These are phyloP conservation scores for Lodderomyces elongisporus DNA, from an alignment of 1,139 yeast genomes.

Conservation along the genomic window DNA sequence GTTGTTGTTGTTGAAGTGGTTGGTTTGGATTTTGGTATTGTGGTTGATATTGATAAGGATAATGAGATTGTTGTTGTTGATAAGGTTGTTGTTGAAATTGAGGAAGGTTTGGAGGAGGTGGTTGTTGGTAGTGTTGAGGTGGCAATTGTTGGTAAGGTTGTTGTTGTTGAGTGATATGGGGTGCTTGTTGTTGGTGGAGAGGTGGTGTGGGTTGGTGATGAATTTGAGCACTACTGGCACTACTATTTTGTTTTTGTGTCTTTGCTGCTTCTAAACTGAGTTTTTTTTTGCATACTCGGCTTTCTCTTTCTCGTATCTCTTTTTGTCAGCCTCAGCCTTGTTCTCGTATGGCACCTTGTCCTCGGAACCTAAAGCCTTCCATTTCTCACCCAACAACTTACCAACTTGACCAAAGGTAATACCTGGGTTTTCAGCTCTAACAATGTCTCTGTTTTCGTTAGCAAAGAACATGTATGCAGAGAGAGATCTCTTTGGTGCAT, in stretches of 20 bases:
- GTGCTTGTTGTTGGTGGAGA: slow-evolving; percentile 2
- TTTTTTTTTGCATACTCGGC: slow-evolving; percentile 71
- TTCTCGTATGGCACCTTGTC: slow-evolving; percentile 86
- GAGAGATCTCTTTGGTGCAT: slow-evolving; percentile 97
- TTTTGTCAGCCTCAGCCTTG: slow-evolving; percentile 93
- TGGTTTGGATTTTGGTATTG: slow-evolving; percentile 1
- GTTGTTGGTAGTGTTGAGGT: slow-evolving; percentile 3
- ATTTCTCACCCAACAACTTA: slow-evolving; percentile 86
- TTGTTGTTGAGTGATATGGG: slow-evolving; percentile 1
- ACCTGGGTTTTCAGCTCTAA: slow-evolving; percentile 92
- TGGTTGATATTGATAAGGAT: slow-evolving; percentile 1
- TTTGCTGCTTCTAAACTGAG: slow-evolving; percentile 10
- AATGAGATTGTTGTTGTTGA: slow-evolving; percentile 1
- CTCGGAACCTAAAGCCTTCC: slow-evolving; percentile 83
- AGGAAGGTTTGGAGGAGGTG: slow-evolving; percentile 1
- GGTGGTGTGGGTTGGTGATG: slow-evolving; percentile 3
- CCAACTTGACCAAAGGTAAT: slow-evolving; percentile 91
- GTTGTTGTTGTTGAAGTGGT: not conserved
- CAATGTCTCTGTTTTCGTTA: slow-evolving; percentile 92
- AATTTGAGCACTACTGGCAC: slow-evolving; percentile 1
- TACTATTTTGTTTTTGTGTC: slow-evolving; percentile 6
- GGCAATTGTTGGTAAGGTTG: slow-evolving; percentile 2
- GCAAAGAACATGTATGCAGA: slow-evolving; percentile 99
- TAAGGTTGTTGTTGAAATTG: slow-evolving; percentile 2
- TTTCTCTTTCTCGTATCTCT: slow-evolving; percentile 95